A percentile compares a stretch with the other conserved stretches of the same genome.
Conservation (phyloP, 2,329 filamentous ascomycete genomes). For the Botrytis deweyae region DNA sequence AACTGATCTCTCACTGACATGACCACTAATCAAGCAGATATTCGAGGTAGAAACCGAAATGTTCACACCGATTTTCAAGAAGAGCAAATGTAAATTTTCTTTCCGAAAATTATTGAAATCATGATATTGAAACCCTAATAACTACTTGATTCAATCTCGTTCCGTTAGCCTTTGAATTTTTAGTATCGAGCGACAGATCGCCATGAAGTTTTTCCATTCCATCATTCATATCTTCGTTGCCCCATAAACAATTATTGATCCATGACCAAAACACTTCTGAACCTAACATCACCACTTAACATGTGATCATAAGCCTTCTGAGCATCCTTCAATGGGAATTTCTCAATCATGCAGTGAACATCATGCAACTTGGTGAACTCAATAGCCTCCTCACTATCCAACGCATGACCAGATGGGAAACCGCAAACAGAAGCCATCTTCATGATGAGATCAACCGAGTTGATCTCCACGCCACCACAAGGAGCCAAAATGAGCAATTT, state of each 20-base stretch:
- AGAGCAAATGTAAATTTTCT: not conserved
- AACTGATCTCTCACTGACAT: not conserved
- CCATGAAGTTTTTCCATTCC: too few relatives aligned
- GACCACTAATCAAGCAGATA: not conserved
- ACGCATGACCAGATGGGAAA: slow-evolving; percentile 61
- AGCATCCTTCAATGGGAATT: slow-evolving; percentile 55
- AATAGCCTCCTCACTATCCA: slow-evolving; percentile 65
- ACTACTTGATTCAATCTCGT: not conserved
- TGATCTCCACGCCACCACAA: slow-evolving; percentile 47
- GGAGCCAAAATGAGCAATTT: slow-evolving; percentile 61
- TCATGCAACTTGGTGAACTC: slow-evolving; percentile 60
- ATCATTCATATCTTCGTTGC: not conserved
- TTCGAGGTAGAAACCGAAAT: not conserved
- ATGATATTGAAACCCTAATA: not conserved
- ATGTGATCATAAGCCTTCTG: slow-evolving; percentile 38
- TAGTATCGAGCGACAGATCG: not conserved
- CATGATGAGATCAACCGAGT: slow-evolving; percentile 45
- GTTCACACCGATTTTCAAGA: not conserved
- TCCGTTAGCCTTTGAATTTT: not conserved
- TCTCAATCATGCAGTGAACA: slow-evolving; percentile 65
- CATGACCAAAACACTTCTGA: slow-evolving; percentile 36
- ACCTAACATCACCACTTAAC: slow-evolving; percentile 34
- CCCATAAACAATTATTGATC: slow-evolving; percentile 14
- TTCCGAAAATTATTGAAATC: not conserved
- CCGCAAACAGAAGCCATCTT: slow-evolving; percentile 62